Evolutionary conservation across 345 rosid species (phyloP).

Genomic region (Citrus trifoliata): DNA sequence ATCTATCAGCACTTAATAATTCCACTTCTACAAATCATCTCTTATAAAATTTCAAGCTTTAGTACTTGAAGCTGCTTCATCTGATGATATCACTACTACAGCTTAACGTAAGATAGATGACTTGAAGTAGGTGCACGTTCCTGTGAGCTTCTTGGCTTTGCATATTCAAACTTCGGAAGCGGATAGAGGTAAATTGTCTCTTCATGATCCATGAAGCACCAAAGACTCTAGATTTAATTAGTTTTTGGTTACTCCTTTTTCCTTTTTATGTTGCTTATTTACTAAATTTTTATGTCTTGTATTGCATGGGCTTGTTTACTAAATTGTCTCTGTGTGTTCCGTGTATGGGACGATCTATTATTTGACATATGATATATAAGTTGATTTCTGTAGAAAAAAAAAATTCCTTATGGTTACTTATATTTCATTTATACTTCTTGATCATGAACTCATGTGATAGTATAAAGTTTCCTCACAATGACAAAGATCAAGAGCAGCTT

Average conservation of each 20-base stretch:
- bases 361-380: constrained; percentile 5
- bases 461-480: background rate
- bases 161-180: background rate
- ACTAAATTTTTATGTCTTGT: constrained; percentile 2
- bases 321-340: constrained; percentile 8
- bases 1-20: constrained; percentile 48
- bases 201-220: constrained; percentile 10
- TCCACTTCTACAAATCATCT: constrained; percentile 33
- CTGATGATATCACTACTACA: background rate
- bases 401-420: constrained; percentile 5
- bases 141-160: background rate
- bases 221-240: constrained; percentile 11
- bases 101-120: constrained; percentile 7
- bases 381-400: background rate
- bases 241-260: background rate
- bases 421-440: background rate
- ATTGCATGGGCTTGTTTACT: constrained; percentile 31
- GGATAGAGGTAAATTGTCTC: background rate
- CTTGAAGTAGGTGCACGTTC: background rate
- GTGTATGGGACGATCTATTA: constrained; percentile 16
- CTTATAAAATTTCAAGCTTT: constrained; percentile 14
- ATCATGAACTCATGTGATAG: background rate
- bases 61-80: constrained; percentile 6
- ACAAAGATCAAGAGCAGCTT: background rate
- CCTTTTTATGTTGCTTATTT: background rate